Evolutionary conservation across 352 stramenopile genomes (phyloP), one percentile per base, ranked within the genome.

Genomic region (Elongisporangium senticosum): DNA sequence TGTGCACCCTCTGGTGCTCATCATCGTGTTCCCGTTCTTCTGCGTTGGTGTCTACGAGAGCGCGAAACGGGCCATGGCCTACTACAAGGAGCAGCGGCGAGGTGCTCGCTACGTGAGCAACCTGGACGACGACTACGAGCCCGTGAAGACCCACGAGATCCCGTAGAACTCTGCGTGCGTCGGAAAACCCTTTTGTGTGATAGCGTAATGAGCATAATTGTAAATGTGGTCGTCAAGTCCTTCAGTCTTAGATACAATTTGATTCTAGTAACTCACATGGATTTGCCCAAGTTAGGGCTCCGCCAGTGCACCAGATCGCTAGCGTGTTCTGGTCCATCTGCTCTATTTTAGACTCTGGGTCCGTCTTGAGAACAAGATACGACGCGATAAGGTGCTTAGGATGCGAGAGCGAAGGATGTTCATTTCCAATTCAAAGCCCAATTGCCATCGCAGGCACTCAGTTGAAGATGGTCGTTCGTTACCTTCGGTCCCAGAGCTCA

Each of bases 1-100:
- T 13, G 1, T 43, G 33, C 67, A 68, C 39, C 73, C 70, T 17
- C 48, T 78, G 24, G 76, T 78, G 56, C 86, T 77, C 74, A 57
- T 76, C 2, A 56, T 81, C 1, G 72, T 87, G 56, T 58, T 90
- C 40, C 80, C 80, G 10, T 90, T 90, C 62, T 84, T 87, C 58
- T 75, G 60, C 50, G 62, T 90, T 50, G 80, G 80, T 1, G 47
- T 88, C 22, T 87, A 82, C 65, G 76, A 79, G 39, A 76, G 65
- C 26, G 55, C 74, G 55, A 71, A 70, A 10, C 60, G 71, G n/a
- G 59, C 65, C 10, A 49, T 74, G 15, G 72, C 68, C n/a, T 86
- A 82, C 51, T 43, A 43, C 33, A 43, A 43, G 11, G 33, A 6
- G 0, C 33, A 43, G 1, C 33, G 33, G 1, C 33, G 33, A 4